Base-by-base conservation (phyloP, 2,329 filamentous ascomycete species). In the Pseudophaeomoniella oleicola region DNA sequence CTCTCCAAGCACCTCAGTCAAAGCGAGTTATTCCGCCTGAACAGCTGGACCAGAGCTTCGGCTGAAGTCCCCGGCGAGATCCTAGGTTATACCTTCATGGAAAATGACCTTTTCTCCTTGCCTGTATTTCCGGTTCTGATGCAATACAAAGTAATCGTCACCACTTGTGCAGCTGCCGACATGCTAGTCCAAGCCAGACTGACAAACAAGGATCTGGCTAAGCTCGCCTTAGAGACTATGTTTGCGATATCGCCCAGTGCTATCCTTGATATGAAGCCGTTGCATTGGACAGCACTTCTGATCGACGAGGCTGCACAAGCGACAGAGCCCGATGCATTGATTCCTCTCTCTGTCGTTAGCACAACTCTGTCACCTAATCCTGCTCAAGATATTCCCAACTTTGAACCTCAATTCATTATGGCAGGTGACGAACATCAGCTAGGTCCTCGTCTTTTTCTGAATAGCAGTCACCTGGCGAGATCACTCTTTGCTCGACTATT, bases 301-400 rank as follows among this genome's bases (percentile, higher is more conserved):
- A 48, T 66, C 19, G 62, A 65, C 42, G 62, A 66, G 49, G 62
- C 62, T 11, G 62, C 60, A 4, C 62, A 65, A 46, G 59, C 59
- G 2, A 63, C 56, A 4, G 62, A 66, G 43, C 49, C 60, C 2
- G 58, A 63, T 30, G 47, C 57, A 16, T 45, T 59, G 10, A 52
- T 63, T 12, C 58, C 61, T 16, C 44, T 66, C 13, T 55, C 50
- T 27, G 55, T 64, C 18, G 45, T 64, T 5, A 19, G 31, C 50
- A 22, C 45, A 49, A 14, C 13, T 37, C 14, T 16, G 9, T n/a
- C 18, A 35, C 6, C 12, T 10, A 9, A 5, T 16, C 17, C 19
- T 5, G 37, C 41, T 15, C 6, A 27, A 9, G 22, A 27, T n/a
- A 6, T 9, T 27, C 22, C 9, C 6, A 6, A n/a, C 22, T 40